Evolutionary conservation across 495 filamentous ascomycete species (phyloP).

Genomic region (Xeromyces bisporus): DNA sequence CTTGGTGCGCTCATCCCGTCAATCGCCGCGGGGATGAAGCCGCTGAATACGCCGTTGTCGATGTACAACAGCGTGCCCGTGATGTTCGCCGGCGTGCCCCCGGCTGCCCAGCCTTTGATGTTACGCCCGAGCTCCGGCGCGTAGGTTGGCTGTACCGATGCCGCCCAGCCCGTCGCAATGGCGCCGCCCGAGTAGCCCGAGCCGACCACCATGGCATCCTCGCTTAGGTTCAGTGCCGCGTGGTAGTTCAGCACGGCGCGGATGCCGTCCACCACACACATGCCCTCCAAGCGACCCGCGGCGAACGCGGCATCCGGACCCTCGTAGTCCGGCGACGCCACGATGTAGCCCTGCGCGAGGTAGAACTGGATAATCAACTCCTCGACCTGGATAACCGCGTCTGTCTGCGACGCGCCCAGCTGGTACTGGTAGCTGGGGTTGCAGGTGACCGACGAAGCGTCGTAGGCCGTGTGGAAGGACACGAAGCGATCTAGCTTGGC

Average conservation of each 20-base stretch:
- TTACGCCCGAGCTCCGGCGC: conserved; percentile 33
- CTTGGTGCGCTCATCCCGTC: too few species aligned
- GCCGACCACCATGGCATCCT: conserved; percentile 18
- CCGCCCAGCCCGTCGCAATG: conserved; percentile 29
- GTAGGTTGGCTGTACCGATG: conserved; percentile 30
- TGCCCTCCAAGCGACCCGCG: conserved; percentile 6
- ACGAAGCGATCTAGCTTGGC: conserved; percentile 8
- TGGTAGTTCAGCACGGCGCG: conserved; percentile 4
- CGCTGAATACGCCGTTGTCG: conserved; percentile 2
- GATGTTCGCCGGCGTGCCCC: conserved; percentile 17
- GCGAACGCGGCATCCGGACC: conserved; percentile 9
- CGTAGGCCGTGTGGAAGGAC: conserved; percentile 8
- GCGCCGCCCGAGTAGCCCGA: conserved; percentile 39
- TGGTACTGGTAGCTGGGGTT: conserved; percentile 9
- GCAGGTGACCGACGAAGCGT: conserved; percentile 6
- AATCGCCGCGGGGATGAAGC: conserved; percentile 3
- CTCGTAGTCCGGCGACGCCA: conserved; percentile 11
- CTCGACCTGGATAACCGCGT: conserved; percentile 7
- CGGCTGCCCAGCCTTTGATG: conserved; percentile 26
- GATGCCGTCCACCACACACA: conserved; percentile 9
- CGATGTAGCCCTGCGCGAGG: conserved; percentile 11
- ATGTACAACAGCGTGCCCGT: conserved; percentile 5
- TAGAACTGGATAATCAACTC: too few species aligned
- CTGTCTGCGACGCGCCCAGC: neutral
- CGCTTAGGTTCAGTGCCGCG: conserved; percentile 2